Evolutionary conservation across 441 rosid genomes (phyloP), one percentile per base, ranked within the genome.

Genomic region (Metrosideros polymorpha): DNA sequence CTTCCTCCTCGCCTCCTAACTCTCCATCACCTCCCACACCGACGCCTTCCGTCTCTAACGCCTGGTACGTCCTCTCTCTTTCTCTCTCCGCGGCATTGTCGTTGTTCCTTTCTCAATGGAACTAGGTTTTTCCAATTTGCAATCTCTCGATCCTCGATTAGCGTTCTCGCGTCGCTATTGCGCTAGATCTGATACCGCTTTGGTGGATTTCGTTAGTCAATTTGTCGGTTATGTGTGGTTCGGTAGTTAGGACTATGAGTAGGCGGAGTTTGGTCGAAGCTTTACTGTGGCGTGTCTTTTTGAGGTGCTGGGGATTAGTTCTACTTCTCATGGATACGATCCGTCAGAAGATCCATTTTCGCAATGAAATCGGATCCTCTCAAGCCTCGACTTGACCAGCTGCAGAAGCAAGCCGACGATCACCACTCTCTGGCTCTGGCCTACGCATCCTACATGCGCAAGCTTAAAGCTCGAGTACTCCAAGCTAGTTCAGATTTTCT

Each of bases 391-490:
- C 15, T 96, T 87, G 95, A 94, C 71, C 99, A 95, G 97, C 94
- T 98, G 92, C 92, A 95, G 66, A 96, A 98, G 89, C 99, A 96
- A 92, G 99, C 99, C 15, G 98, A 94, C 29, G 99, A 98, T 61
- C 99, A 96, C 90, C 92, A 98, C 14, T 89, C 97, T 22, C 88
- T 98, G 47, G 96, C 91, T 6, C 90, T 96, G 25, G 98, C 99
- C 3, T 96, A 95, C 83, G 98, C 98, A 3, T 96, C 99, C 14
- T 98, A 98, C 85, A 98, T 98, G n/a, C 90, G 98, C 18, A 98
- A 98, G 90, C 95, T 98, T 18, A 98, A n/a, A 96, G 94, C 98
- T 98, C 9, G 99, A 96, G 93, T 95, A 94, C 88, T 94, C 98
- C 10, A 98, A 95, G 89, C 95, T 96, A 61, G 97, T 98, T 43